phyloP scores from a whole-genome alignment of 495 filamentous ascomycete species.

The Letharia columbiana region DNA sequence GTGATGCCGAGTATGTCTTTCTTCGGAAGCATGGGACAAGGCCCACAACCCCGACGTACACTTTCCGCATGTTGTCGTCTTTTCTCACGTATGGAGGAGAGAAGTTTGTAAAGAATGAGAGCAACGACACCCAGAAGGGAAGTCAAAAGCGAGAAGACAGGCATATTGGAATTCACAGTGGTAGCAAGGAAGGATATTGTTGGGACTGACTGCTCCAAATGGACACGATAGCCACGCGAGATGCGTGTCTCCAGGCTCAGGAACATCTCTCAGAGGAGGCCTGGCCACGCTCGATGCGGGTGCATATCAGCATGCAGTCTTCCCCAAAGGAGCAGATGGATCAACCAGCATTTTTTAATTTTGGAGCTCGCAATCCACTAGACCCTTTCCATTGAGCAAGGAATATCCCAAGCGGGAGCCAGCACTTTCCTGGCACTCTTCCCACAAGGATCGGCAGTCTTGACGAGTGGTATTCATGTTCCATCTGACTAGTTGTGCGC shows the following conservation, averaged over 20 bases:
- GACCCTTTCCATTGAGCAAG: not conserved
- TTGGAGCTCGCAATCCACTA: no score
- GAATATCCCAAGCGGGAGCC: not conserved
- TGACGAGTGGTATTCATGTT: not conserved
- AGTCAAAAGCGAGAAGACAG: not conserved
- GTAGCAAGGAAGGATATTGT: not conserved
- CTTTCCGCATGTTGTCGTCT: slow-evolving; percentile 16
- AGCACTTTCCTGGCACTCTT: not conserved
- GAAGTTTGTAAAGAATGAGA: slow-evolving; percentile 11
- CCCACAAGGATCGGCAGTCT: not conserved
- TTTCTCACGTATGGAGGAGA: slow-evolving; percentile 15
- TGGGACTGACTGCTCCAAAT: not conserved
- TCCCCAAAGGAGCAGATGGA: not conserved
- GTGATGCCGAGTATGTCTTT: slow-evolving; percentile 18
- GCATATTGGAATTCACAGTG: slow-evolving; percentile 8
- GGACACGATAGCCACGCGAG: not conserved
- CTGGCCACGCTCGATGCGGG: not conserved
- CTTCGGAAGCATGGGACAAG: slow-evolving; percentile 13
- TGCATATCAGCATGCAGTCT: not conserved
- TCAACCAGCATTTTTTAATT: not conserved
- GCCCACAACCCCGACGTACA: slow-evolving; percentile 16
- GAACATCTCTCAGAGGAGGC: not conserved
- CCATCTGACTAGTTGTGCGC: not conserved
- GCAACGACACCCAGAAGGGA: slow-evolving; percentile 3
- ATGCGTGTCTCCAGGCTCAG: not conserved